Evolutionary conservation across 1,284 basidiomycete species (phyloP), one percentile per base, ranked within the genome.

Genomic region (Trichosporon asahii): DNA sequence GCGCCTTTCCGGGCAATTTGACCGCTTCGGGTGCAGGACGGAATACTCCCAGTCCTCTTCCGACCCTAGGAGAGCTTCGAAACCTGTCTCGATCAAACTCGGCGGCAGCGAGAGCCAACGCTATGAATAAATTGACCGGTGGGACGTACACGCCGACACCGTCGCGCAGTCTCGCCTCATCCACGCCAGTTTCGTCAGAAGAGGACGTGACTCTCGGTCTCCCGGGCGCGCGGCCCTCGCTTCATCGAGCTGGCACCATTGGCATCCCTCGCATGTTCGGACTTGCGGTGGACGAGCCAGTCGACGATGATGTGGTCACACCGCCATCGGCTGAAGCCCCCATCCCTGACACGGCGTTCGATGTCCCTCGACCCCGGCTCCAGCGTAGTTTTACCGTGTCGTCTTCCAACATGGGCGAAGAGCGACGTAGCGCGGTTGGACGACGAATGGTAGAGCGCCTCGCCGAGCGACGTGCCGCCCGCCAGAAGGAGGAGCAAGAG

Each of bases 391-490:
- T 81, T 55, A 84, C 82, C 0, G 79, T 84, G 1, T 80, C 79
- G 8, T 77, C 77, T 7, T 77, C 79, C 18, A 81, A 82, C 68
- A 80, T 81, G 79, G 81, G 81, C 11, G 80, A 81, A 53, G 83
- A 84, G 66, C 73, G 83, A n/a, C 72, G 83, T 44, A 83, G 82
- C 69, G 83, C 80, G 0, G 82, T 84, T 0, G 83, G 83, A 2
- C 72, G 83, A 37, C 73, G 81, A 33, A 84, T 84, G 83, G 81
- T 84, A 27, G 77, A 77, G 61, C 69, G 82, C 9, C 71, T 84
- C 49, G 82, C 77, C 0, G 79, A 80, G 63, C 72, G 83, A 8
- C 72, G 75, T 27, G 80, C 76, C 2, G 78, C 79, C 0, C 74
- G 79, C 37, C 73, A 80, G 49, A 69, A 79, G 67, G 79, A 82